Conservation (phyloP, 805 yeast genomes). For the Saturnispora zaruensis region DNA sequence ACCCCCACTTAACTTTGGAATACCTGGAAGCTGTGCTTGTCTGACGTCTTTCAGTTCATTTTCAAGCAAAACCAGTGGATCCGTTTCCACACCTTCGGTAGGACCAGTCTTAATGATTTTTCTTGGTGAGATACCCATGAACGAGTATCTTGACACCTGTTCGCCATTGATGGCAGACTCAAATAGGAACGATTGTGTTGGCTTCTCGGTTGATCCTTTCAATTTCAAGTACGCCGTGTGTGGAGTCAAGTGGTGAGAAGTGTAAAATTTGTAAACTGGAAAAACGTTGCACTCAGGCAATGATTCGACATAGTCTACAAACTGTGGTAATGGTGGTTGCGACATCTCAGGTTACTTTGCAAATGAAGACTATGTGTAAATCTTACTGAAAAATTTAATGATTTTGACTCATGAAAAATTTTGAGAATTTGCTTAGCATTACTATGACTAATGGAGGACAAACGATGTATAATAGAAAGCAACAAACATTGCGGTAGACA, state of each 20-base stretch:
- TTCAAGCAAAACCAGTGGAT: slow-evolving; percentile 73
- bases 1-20: slow-evolving; percentile 85
- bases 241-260: slow-evolving; percentile 76
- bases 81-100: slow-evolving; percentile 51
- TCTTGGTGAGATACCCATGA: slow-evolving; percentile 80
- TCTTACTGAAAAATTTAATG: background rate
- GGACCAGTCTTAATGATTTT: slow-evolving; percentile 81
- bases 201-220: slow-evolving; percentile 48
- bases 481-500: too few relatives aligned
- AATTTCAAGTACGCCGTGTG: slow-evolving; percentile 84
- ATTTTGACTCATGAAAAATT: slow-evolving; percentile 5
- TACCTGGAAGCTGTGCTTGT: slow-evolving; percentile 73
- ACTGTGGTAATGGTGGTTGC: slow-evolving; percentile 45
- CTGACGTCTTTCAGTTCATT: slow-evolving; percentile 54
- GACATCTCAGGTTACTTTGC: slow-evolving; percentile 14
- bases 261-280: slow-evolving; percentile 69
- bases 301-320: slow-evolving; percentile 32
- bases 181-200: slow-evolving; percentile 67
- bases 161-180: slow-evolving; percentile 90
- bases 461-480: too few relatives aligned
- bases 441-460: background rate
- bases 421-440: background rate
- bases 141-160: slow-evolving; percentile 81
- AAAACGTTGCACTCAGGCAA: slow-evolving; percentile 50
- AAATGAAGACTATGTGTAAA: background rate